Percentiles rank a stretch among this genome's conserved stretches.
phyloP scores from a whole-genome alignment of 768 basidiomycete species.

The Trametes punicea region DNA sequence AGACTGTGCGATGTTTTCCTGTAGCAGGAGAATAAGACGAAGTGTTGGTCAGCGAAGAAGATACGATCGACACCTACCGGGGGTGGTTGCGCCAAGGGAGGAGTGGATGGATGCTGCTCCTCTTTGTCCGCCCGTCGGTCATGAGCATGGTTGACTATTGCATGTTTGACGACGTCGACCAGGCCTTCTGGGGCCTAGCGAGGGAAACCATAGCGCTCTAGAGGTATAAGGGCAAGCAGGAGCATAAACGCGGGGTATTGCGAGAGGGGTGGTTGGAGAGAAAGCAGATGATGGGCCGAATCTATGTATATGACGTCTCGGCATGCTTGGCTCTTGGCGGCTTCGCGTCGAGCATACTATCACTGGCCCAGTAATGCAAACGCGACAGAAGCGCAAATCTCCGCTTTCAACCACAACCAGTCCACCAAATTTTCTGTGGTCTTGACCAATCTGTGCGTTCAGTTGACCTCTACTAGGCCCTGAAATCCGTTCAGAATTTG shows the following conservation, averaged over 20 bases:
- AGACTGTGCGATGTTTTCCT: not conserved
- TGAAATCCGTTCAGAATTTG: too few relatives aligned
- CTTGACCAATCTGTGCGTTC: too few relatives aligned
- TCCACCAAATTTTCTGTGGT: too few relatives aligned
- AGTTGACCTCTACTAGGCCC: too few relatives aligned
- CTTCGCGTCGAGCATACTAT: not conserved
- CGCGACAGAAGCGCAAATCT: too few relatives aligned
- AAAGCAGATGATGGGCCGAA: not conserved
- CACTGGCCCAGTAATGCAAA: not conserved
- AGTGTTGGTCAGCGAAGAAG: not conserved
- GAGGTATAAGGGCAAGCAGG: not conserved
- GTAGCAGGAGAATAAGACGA: not conserved
- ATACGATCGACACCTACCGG: not conserved
- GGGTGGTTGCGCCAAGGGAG: slow-evolving; percentile 19
- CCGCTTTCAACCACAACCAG: too few relatives aligned
- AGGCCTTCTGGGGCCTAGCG: slow-evolving; percentile 20
- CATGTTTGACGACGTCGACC: slow-evolving; percentile 21
- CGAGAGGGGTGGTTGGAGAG: not conserved
- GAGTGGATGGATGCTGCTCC: slow-evolving; percentile 20
- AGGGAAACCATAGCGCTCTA: slow-evolving; percentile 22
- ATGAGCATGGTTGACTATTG: slow-evolving; percentile 6
- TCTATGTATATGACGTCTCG: slow-evolving; percentile 4
- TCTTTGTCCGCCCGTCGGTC: slow-evolving; percentile 8
- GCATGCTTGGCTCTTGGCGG: not conserved
- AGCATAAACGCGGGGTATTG: not conserved